Base-by-base conservation (phyloP, 2,329 filamentous ascomycete genomes). In the Pochonia chlamydosporia region DNA sequence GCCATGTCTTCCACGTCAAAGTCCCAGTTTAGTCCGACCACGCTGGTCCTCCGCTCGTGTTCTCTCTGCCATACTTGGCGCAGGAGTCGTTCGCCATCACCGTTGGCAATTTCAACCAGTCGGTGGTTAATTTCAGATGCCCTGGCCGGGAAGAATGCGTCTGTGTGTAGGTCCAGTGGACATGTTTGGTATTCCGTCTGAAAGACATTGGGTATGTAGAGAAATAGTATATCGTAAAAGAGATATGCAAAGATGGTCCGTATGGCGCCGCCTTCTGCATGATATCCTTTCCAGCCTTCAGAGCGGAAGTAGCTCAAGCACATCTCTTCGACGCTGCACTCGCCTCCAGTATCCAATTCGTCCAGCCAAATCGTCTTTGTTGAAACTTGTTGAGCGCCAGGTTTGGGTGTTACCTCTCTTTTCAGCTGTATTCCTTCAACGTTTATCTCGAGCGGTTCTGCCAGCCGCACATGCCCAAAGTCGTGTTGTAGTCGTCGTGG, bases 141-240 rank as follows among this genome's bases (percentile, higher is more conserved):
- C n/a, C 93, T 80, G 1, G 84, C 82, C 0, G 88, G 80, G 61
- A 89, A 97, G 70, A 99, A 99, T 3, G 87, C 84, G 63, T 99
- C 93, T 0, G 91, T 96, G 62, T 95, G 87, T 5, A 99, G 72
- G 63, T 99, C 93, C 3, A 99, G 71, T 1, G 93, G 93, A 59
- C 89, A 96, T 0, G 89, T 95, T 66, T 99, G 93, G 63, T 89
- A 99, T 1, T 86, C 81, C 5, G 93, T 99, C 63, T 97, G 92
- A 65, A 99, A 99, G 47, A 99, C 92, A 57, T 97, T 96, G 23
- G 93, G 92, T 5, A 97, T 80, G 65, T 95, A 96, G 23, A 89
- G 75, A 67, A 97, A 97, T 6, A 99, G 72, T 21, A 97, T 80
- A 65, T 99, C 92, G 71, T 85, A 93, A 71, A 97, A 96, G 16